Evolutionary conservation across 176 grass and related monocot genomes (phyloP), one percentile per base, ranked within the genome.

Genomic region (Neostapfia colusana): DNA sequence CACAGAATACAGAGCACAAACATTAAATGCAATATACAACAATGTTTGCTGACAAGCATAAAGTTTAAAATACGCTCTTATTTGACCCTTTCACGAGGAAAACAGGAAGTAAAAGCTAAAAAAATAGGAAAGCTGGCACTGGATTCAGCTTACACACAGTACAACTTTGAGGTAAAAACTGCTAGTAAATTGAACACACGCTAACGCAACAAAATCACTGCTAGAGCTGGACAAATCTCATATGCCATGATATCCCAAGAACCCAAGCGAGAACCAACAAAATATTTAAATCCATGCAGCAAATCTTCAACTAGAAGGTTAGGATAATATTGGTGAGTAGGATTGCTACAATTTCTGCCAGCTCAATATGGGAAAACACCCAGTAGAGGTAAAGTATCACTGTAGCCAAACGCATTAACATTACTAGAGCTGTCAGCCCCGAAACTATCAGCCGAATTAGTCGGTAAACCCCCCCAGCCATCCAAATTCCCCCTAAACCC

Each of bases 1-100:
- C 70, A 69, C 18, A 74, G 18, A 42, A 62, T 15, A 59, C 73
- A 82, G 13, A 63, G 17, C 8, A 83, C 68, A 63, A 44, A 25
- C 5, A 63, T 74, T 71, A 57, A 88, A 48, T 51, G 45, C 18
- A 34, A 7, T 21, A 65, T 64, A 45, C 2, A 56, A 57, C 12
- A 31, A 50, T 20, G 34, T 23, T 54, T 27, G 40, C 20, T 69
- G 54, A 64, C 20, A 18, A 17, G 58, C 23, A 25, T 35, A 27
- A 14, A 63, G 20, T 8, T 20, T 40, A 63, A 63, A 72, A 4
- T 75, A 68, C 6, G 18, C 1, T 10, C 28, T 10, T 45, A 0
- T 26, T 1, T 7, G 27, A 7, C 5, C 24, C 0, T 2, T 17
- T 51, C 27, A 59, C 13, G 6, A 18, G 12, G 55, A 10, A 48